Evolutionary conservation across 2,329 filamentous ascomycete genomes (phyloP).

Genomic region (Calonectria pauciramosa): DNA sequence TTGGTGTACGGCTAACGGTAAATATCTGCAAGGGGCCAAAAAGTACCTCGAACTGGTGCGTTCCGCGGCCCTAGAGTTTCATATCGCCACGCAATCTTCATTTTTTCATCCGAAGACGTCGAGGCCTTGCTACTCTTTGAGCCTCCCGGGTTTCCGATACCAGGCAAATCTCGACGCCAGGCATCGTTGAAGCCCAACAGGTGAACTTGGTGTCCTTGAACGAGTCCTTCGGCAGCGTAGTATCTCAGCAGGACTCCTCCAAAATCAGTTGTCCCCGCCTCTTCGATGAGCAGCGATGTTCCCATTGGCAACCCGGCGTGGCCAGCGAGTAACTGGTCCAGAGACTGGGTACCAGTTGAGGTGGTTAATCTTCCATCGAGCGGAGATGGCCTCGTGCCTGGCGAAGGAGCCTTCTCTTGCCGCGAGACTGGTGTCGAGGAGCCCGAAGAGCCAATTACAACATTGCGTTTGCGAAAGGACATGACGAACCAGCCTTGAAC

Average conservation of each 20-base stretch:
- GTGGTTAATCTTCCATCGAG: conserved; percentile 89
- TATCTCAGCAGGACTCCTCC: conserved; percentile 86
- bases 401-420: conserved; percentile 55
- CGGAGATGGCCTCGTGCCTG: conserved; percentile 83
- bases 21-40: not conserved
- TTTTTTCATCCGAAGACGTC: conserved; percentile 73
- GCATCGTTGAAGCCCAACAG: conserved; percentile 83
- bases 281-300: conserved; percentile 84
- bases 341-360: conserved; percentile 88
- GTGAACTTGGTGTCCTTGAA: conserved; percentile 91
- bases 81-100: conserved; percentile 99
- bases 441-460: conserved; percentile 59
- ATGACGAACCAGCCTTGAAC: conserved; percentile 49
- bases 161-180: conserved; percentile 89
- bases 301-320: conserved; percentile 89
- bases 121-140: conserved; percentile 58
- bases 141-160: conserved; percentile 64
- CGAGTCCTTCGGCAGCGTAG: conserved; percentile 92
- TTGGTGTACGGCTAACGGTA: no score
- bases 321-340: conserved; percentile 88
- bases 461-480: conserved; percentile 71
- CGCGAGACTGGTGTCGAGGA: conserved; percentile 36
- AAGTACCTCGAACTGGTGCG: conserved; percentile 75
- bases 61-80: conserved; percentile 81
- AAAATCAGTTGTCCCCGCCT: conserved; percentile 95